These are phyloP conservation scores for Colletotrichum sublineola DNA, from an alignment of 2,329 filamentous ascomycete species.

Conservation along the genomic window DNA sequence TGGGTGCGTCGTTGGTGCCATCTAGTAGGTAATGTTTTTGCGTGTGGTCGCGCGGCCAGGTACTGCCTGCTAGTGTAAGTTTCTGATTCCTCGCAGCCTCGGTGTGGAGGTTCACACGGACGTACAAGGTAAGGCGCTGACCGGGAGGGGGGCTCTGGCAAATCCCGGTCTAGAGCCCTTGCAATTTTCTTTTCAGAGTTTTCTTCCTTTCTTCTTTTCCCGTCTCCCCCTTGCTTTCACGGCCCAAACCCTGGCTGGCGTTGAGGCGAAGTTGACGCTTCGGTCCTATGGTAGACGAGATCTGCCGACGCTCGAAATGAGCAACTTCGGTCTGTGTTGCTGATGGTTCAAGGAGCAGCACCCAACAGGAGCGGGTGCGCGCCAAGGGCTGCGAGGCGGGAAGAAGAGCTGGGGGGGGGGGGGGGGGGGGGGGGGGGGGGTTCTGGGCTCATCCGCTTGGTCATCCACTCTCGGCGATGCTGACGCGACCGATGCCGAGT, in stretches of 20 bases:
- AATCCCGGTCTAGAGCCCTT: constrained; percentile 15
- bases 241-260: constrained; percentile 14
- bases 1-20: neutral
- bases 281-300: constrained; percentile 26
- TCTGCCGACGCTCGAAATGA: constrained; percentile 24
- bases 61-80: constrained; percentile 24
- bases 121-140: constrained; percentile 13
- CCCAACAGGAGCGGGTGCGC: constrained; percentile 15
- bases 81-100: constrained; percentile 22
- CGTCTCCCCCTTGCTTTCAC: constrained; percentile 1
- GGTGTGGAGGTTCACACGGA: constrained; percentile 20
- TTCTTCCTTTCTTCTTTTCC: constrained; percentile 1
- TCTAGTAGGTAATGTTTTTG: neutral
- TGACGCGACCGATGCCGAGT: constrained; percentile 4
- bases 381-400: constrained; percentile 27
- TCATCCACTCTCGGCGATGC: constrained; percentile 1
- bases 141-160: neutral
- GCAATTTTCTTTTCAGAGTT: constrained; percentile 1
- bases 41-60: constrained; percentile 18
- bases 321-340: constrained; percentile 8
- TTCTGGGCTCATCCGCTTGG: constrained; percentile 17
- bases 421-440: constrained; percentile 5
- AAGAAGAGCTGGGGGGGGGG: constrained; percentile 21
- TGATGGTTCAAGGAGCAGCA: neutral
- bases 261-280: constrained; percentile 23